A percentile compares a stretch with the other conserved stretches of the same genome.
Conservation (phyloP, 2,329 filamentous ascomycete genomes). For the Xylaria sp. region DNA sequence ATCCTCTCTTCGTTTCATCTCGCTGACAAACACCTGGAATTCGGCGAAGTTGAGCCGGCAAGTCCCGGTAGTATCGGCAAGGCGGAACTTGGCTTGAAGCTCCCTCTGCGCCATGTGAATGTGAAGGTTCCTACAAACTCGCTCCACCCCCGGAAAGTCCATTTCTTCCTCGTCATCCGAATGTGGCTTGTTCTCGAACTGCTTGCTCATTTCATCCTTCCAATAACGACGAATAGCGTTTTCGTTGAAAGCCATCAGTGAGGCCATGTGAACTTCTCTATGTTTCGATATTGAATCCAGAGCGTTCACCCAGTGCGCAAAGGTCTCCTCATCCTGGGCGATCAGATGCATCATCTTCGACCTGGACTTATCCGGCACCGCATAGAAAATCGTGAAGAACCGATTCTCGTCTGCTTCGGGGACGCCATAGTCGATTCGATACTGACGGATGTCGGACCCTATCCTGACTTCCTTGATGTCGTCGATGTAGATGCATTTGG, state of each 20-base stretch:
- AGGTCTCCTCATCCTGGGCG: slow-evolving; percentile 71
- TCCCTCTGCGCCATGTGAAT: slow-evolving; percentile 84
- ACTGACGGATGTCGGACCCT: slow-evolving; percentile 83
- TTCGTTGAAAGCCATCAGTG: slow-evolving; percentile 82
- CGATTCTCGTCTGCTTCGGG: slow-evolving; percentile 67
- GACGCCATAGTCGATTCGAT: slow-evolving; percentile 80
- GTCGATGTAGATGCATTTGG: slow-evolving; percentile 90
- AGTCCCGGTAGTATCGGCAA: slow-evolving; percentile 66
- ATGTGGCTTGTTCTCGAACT: slow-evolving; percentile 57
- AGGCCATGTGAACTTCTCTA: slow-evolving; percentile 87
- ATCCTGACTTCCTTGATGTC: slow-evolving; percentile 90
- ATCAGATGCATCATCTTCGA: slow-evolving; percentile 88
- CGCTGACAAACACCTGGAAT: slow-evolving; percentile 81
- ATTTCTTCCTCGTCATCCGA: slow-evolving; percentile 68
- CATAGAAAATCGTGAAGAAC: slow-evolving; percentile 92
- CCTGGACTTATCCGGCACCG: slow-evolving; percentile 75
- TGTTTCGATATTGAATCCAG: slow-evolving; percentile 84
- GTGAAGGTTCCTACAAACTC: slow-evolving; percentile 85
- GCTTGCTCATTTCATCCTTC: slow-evolving; percentile 78
- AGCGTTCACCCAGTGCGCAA: slow-evolving; percentile 80
- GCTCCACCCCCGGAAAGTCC: slow-evolving; percentile 76
- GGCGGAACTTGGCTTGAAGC: slow-evolving; percentile 72
- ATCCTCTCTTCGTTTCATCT: slow-evolving; percentile 83
- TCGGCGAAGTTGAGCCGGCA: slow-evolving; percentile 75
- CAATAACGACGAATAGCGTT: slow-evolving; percentile 83